Evolutionary conservation across 805 yeast genomes (phyloP), one percentile per base, ranked within the genome.

Genomic region (Ogataea naganishii): DNA sequence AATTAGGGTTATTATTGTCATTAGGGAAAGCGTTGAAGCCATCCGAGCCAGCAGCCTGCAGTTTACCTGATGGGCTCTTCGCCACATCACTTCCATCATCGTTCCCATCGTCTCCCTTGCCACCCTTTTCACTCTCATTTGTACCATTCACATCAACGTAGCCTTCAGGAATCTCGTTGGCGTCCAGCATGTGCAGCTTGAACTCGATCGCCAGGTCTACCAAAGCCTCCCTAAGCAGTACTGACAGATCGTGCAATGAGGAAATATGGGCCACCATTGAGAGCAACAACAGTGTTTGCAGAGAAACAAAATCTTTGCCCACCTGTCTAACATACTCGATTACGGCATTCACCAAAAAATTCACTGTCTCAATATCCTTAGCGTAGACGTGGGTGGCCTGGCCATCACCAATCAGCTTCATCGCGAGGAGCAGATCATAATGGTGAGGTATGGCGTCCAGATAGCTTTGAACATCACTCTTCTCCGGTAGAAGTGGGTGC

Each of bases 371-470:
- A 11, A 60, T 55, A 37, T 64, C 65, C 30, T 44, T 51, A 4
- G 64, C 40, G 32, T 59, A 65, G 19, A 47, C 40, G 1, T 49
- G 34, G 5, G 56, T 34, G 1, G 59, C 42, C 36, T 66, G 69
- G 3, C 75, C 75, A 33, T 66, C 74, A 1, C 66, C 69, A 12
- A 69, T 49, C 3, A 69, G 37, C 35, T 67, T 65, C 72, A 69
- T 66, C 1, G 66, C 59, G 2, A 58, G 47, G 5, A 69, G 24
- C n/a, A 67, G 34, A 34, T 69, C 75, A 21, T 49, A 49, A 16
- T 59, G 60, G 23, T 56, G 36, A 0, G 62, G 60, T 1, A 58
- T 43, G 10, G 51, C 30, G 6, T 40, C 34, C 7, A 69, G 38
- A 36, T 53, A 69, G 1, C 42, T 36, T 9, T 44, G 26, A 6